Percentiles rank a stretch among this genome's conserved stretches.
Evolutionary conservation across 306 rosid genomes (phyloP).

Genomic region (Cicer pinnatifidum): DNA sequence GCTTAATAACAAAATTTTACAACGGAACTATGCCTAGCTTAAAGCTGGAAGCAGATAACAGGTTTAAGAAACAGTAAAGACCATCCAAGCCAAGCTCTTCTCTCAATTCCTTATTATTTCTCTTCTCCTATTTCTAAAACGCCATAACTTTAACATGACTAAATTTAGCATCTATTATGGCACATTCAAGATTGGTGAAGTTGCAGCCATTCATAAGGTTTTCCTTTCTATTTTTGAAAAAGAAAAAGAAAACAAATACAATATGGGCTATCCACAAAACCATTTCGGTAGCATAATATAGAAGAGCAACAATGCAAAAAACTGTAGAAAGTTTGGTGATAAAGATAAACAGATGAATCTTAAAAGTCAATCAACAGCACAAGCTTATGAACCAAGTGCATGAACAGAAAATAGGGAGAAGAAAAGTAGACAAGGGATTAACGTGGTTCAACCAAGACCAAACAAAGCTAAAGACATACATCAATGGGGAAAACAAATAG

Average conservation of each 20-base stretch:
- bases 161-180: not conserved
- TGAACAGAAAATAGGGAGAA: conserved; percentile 2
- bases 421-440: not conserved
- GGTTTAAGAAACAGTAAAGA: not conserved
- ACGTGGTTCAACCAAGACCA: not conserved
- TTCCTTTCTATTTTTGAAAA: not conserved
- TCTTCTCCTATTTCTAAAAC: not conserved
- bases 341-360: not conserved
- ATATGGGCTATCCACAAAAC: not conserved
- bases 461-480: not conserved
- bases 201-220: not conserved
- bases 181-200: not conserved
- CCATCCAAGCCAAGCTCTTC: not conserved
- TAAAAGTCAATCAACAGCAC: not conserved
- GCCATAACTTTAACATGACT: not conserved
- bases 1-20: not conserved
- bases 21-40: not conserved
- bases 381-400: not conserved
- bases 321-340: not conserved
- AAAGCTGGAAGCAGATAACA: not conserved
- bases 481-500: not conserved
- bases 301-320: conserved; percentile 12
- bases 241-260: not conserved
- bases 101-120: not conserved
- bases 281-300: not conserved